Evolutionary conservation across 495 filamentous ascomycete species (phyloP).

Genomic region (Penicillium taxi): DNA sequence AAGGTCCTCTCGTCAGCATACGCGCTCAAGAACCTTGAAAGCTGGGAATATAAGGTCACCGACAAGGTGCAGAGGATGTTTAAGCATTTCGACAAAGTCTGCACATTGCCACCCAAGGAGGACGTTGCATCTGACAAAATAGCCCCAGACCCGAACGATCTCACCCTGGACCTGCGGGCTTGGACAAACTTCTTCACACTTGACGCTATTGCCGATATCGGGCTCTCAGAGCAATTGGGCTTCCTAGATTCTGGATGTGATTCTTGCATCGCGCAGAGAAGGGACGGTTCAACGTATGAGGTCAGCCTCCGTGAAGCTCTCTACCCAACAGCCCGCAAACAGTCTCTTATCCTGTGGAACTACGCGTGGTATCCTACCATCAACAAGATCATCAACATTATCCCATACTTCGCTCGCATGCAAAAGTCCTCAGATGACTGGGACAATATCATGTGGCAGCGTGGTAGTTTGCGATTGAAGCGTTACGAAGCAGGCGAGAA

Average conservation of each 20-base stretch:
- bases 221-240: conserved; percentile 43
- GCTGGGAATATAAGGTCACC: conserved; percentile 49
- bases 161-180: conserved; percentile 34
- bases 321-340: conserved; percentile 37
- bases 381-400: conserved; percentile 24
- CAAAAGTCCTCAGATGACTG: conserved; percentile 17
- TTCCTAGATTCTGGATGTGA: conserved; percentile 44
- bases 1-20: conserved; percentile 45
- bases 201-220: conserved; percentile 48
- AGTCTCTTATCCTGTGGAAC: conserved; percentile 39
- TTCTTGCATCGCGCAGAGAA: conserved; percentile 26
- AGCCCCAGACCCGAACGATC: conserved; percentile 18
- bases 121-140: conserved; percentile 18
- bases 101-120: conserved; percentile 17
- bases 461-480: conserved; percentile 25
- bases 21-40: conserved; percentile 47
- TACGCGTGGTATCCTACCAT: conserved; percentile 37
- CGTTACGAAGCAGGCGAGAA: conserved; percentile 45
- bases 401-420: conserved; percentile 28
- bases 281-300: conserved; percentile 36
- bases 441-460: conserved; percentile 38
- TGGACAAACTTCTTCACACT: conserved; percentile 41
- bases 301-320: conserved; percentile 39
- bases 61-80: conserved; percentile 42
- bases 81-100: conserved; percentile 31